Evolutionary conservation across 2,329 filamentous ascomycete species (phyloP), one percentile per base, ranked within the genome.

Genomic region (Hymenotorrendiella dingleyae): DNA sequence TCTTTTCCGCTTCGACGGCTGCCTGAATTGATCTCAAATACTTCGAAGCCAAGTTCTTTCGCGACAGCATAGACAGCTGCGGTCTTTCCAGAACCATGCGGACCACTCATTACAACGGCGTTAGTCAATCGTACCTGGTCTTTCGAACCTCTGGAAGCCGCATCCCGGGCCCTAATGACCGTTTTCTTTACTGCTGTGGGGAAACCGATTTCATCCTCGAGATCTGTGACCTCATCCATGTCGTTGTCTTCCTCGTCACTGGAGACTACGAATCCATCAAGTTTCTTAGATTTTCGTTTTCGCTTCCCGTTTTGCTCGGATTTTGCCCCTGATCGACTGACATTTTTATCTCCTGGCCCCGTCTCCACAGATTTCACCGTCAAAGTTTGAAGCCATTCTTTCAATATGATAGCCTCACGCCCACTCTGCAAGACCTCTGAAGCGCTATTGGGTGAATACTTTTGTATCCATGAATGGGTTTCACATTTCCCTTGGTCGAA

Each of bases 1-100:
- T 98, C 93, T 61, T 84, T 93, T 23, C 90, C 91, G 58, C 80
- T 94, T 48, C 93, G 76, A 38, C 90, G 80, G 53, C 79, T 87
- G 47, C 87, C 80, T 0, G 91, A 69, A 57, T 94, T 94, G 59
- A 98, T 89, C 64, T 98, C 93, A 53, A 98, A 98, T 1, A 98
- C 77, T 57, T 95, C 90, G 58, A 94, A 97, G 1, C 78, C 88
- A 12, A 97, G 72, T 64, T 98, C 91, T 57, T 86, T 91, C 4
- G 93, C 91, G 30, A 90, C 84, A 4, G 93, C 93, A 62, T 94
- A 90, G 0, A 96, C 84, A 1, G 89, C 81, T 5, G 94, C 90
- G 10, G 90, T 94, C 67, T 98, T 98, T 3, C 93, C 94, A 60
- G 84, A 91, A 0, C 93, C 93, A 53, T 86, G 74, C 3, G 91